Percentiles rank a stretch among this genome's conserved stretches.
Evolutionary conservation across 495 filamentous ascomycete genomes (phyloP).

Genomic region (Neurospora cerealis): DNA sequence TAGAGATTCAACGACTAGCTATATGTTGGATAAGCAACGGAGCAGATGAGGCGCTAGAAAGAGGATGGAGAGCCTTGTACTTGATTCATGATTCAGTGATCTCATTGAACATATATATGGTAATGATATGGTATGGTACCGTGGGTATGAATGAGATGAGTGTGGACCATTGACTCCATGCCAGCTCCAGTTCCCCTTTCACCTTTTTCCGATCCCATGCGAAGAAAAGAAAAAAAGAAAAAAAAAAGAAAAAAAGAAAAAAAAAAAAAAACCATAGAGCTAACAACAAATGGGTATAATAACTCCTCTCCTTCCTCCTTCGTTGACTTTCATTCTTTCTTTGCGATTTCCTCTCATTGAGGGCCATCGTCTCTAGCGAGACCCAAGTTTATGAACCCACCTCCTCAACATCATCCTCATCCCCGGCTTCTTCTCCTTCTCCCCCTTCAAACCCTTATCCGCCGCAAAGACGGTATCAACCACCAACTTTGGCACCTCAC

Average conservation of each 20-base stretch:
- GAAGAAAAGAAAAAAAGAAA: neutral
- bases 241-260: neutral
- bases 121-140: neutral
- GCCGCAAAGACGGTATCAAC: neutral
- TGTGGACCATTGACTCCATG: neutral
- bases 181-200: neutral
- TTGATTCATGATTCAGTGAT: neutral
- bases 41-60: neutral
- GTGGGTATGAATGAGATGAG: neutral
- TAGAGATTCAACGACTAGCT: neutral
- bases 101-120: neutral
- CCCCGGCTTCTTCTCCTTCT: constrained; percentile 4
- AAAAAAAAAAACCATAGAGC: neutral
- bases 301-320: neutral
- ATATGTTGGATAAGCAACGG: neutral
- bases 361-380: constrained; percentile 8
- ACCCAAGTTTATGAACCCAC: constrained; percentile 16
- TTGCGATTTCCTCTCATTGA: neutral
- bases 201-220: neutral
- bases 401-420: constrained; percentile 8
- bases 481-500: neutral
- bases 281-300: neutral
- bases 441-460: neutral
- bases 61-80: neutral
- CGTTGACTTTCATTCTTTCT: neutral